Evolutionary conservation across 2,329 filamentous ascomycete genomes (phyloP).

Genomic region (Blastomyces emzantsi): DNA sequence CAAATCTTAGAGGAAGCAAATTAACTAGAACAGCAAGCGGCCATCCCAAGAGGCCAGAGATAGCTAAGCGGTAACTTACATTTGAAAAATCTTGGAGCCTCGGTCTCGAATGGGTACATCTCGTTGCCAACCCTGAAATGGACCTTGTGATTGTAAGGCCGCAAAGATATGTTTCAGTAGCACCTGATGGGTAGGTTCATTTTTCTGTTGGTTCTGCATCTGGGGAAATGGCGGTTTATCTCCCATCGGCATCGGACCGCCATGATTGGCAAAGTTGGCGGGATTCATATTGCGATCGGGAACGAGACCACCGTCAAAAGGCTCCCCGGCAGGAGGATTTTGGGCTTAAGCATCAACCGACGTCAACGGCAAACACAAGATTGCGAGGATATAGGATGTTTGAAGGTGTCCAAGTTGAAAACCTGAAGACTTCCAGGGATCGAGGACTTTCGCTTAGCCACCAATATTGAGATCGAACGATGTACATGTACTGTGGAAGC

Average conservation of each 20-base stretch:
- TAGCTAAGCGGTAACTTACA: conserved; percentile 25
- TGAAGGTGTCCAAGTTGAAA: not conserved
- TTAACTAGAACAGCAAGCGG: not conserved
- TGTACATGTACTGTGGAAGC: not conserved
- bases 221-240: conserved; percentile 25
- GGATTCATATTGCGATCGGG: conserved; percentile 36
- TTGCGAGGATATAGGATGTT: not conserved
- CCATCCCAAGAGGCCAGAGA: not conserved
- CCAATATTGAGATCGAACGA: not conserved
- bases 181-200: conserved; percentile 27
- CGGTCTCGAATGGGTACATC: conserved; percentile 34
- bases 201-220: conserved; percentile 24
- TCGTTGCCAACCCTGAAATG: conserved; percentile 39
- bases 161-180: conserved; percentile 34
- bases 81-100: conserved; percentile 36
- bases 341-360: conserved; percentile 8
- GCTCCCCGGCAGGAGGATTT: conserved; percentile 11
- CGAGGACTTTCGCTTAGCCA: not conserved
- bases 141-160: conserved; percentile 33
- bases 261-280: conserved; percentile 31
- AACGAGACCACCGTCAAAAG: conserved; percentile 19
- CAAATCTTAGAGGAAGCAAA: not conserved
- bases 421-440: not conserved
- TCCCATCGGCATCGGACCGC: conserved; percentile 28
- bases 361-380: not conserved